phyloP scores from a whole-genome alignment of 1,139 yeast genomes.

The Saccharomycopsis phalli region DNA sequence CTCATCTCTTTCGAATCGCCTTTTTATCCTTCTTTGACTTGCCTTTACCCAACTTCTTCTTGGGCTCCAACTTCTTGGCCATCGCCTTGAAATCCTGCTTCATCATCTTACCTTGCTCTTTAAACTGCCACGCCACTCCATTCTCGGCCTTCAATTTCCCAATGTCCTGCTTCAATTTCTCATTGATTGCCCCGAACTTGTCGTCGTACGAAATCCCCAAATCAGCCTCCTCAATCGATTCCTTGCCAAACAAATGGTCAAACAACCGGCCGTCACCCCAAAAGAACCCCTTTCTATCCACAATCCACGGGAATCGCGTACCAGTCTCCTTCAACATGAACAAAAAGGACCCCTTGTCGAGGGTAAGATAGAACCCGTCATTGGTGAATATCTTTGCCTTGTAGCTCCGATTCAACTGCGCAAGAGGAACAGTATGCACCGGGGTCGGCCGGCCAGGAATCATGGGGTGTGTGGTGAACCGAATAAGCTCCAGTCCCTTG shows the following conservation, averaged over 20 bases:
- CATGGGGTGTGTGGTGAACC: constrained; percentile 65
- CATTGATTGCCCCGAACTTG: constrained; percentile 25
- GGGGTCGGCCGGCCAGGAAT: constrained; percentile 75
- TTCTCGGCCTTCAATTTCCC: constrained; percentile 13
- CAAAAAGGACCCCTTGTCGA: constrained; percentile 66
- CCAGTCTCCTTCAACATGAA: constrained; percentile 59
- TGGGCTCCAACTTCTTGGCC: constrained; percentile 8
- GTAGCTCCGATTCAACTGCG: constrained; percentile 45
- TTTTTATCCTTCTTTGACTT: not conserved
- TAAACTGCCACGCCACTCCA: constrained; percentile 19
- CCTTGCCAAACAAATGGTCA: constrained; percentile 73
- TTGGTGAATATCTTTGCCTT: constrained; percentile 74
- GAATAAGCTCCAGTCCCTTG: constrained; percentile 41
- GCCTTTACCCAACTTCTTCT: not conserved
- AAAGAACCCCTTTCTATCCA: constrained; percentile 78
- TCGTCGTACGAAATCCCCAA: constrained; percentile 65
- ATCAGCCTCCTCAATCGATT: constrained; percentile 65
- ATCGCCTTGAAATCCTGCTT: constrained; percentile 15
- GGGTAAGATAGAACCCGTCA: constrained; percentile 78
- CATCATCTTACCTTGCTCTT: constrained; percentile 18
- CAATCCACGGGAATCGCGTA: constrained; percentile 56
- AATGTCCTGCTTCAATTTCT: constrained; percentile 14
- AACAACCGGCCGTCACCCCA: constrained; percentile 90
- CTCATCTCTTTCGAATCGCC: too few species aligned
- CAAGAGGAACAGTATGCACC: constrained; percentile 57